Evolutionary conservation across 768 basidiomycete genomes (phyloP), one percentile per base, ranked within the genome.

Genomic region (Lepiota brunneoincarnata): DNA sequence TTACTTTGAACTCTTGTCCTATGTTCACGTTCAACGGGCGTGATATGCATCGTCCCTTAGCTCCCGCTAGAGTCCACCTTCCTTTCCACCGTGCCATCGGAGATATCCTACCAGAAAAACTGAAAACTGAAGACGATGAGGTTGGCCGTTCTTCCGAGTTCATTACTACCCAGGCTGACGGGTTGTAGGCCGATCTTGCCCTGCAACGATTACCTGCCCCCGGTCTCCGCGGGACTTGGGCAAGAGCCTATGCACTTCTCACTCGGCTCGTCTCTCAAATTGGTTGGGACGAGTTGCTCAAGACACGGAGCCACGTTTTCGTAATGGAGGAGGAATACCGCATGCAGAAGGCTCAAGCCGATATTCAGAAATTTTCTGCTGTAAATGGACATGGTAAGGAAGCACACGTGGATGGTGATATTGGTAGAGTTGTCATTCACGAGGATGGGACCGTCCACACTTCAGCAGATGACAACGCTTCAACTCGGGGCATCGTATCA

Each of bases 311-410:
- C 68, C 72, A 77, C 35, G 97, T 99, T 12, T 98, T 99, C 69
- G 97, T 99, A 37, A 99, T 99, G 97, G 97, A 98, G 67, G 96
- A 99, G 67, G 97, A 99, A 67, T 99, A 99, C 67, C 82, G 97
- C 35, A 89, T 91, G 85, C 96, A 98, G 74, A 98, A 98, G 67
- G 87, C 89, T 2, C 83, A 89, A 4, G 73, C 67, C 2, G 91
- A 94, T 24, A 75, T 88, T n/a, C 74, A 77, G 44, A 67, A 74
- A 46, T 66, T 58, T n/a, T 59, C 63, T n/a, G 56, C 57, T 4
- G 60, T 68, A 9, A 68, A 68, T 37, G 60, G 58, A 56, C 39
- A 51, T 49, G 64, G 46, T 55, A 36, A 55, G 40, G 41, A 55
- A 28, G 47, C 55, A 24, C 28, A 61, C 28, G 63, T 59, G n/a